Conservation (phyloP, 331 rosid species). For the Saraca asoca region DNA sequence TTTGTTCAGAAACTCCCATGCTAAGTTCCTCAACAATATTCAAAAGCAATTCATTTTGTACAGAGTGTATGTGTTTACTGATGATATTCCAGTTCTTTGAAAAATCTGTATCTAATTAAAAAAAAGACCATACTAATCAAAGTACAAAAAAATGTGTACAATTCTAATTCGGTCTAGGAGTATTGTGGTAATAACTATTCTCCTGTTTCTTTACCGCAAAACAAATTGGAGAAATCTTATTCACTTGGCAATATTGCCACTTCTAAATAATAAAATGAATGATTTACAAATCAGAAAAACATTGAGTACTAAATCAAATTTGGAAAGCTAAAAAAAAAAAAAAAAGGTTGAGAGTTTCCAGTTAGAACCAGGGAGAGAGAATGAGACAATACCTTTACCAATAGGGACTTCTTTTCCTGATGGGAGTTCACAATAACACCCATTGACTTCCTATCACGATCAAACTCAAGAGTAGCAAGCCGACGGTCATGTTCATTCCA, state of each 20-base stretch:
- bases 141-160: no score
- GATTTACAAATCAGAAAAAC: constrained; percentile 5
- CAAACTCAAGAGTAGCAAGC: constrained; percentile 77
- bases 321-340: neutral
- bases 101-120: no score
- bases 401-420: constrained; percentile 41
- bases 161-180: no score
- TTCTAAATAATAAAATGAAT: neutral
- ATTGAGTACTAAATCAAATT: no score
- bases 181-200: no score
- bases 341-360: neutral
- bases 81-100: no score
- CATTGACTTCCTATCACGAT: constrained; percentile 60
- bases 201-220: no score
- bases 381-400: constrained; percentile 60
- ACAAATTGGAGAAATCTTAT: neutral
- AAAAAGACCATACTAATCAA: no score
- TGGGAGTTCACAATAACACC: constrained; percentile 60
- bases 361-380: neutral
- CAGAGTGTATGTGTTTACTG: no score
- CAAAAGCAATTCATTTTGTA: neutral
- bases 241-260: constrained; percentile 1
- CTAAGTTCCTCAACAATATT: neutral
- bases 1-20: constrained; percentile 6
- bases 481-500: constrained; percentile 54